A percentile compares a stretch with the other conserved stretches of the same genome.
phyloP scores from a whole-genome alignment of 495 filamentous ascomycete genomes.

The Tuber umbilicatum region DNA sequence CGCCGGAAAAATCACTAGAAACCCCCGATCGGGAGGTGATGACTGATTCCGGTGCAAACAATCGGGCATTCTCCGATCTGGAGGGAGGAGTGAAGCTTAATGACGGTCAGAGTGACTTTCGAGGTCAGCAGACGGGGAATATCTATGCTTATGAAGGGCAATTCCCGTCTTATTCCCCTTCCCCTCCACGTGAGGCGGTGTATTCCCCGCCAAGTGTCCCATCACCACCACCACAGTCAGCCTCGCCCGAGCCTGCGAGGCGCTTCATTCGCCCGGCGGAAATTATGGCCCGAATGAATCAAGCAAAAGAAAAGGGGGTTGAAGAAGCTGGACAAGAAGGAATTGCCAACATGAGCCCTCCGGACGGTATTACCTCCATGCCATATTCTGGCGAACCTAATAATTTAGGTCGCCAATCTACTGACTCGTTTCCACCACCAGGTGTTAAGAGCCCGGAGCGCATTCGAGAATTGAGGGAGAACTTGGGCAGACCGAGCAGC shows the following conservation, averaged over 20 bases:
- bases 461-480: slow-evolving; percentile 23
- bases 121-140: not conserved
- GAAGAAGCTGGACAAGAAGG: not conserved
- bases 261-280: slow-evolving; percentile 25
- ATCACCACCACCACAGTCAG: slow-evolving; percentile 6
- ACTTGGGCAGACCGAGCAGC: slow-evolving; percentile 19
- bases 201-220: not conserved
- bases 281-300: slow-evolving; percentile 22
- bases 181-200: not conserved
- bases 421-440: slow-evolving; percentile 9
- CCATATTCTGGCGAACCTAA: not conserved
- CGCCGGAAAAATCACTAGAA: not conserved
- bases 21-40: not conserved
- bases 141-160: not conserved
- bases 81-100: slow-evolving; percentile 1
- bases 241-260: slow-evolving; percentile 10
- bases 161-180: not conserved
- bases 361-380: not conserved
- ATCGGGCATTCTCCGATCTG: not conserved
- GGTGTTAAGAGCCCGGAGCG: slow-evolving; percentile 13
- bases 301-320: slow-evolving; percentile 22
- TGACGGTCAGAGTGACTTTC: not conserved
- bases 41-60: not conserved
- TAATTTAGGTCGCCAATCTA: slow-evolving; percentile 13
- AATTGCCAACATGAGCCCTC: not conserved